These are phyloP conservation scores for Mycena metata DNA, from an alignment of 768 basidiomycete species.

Conservation along the genomic window DNA sequence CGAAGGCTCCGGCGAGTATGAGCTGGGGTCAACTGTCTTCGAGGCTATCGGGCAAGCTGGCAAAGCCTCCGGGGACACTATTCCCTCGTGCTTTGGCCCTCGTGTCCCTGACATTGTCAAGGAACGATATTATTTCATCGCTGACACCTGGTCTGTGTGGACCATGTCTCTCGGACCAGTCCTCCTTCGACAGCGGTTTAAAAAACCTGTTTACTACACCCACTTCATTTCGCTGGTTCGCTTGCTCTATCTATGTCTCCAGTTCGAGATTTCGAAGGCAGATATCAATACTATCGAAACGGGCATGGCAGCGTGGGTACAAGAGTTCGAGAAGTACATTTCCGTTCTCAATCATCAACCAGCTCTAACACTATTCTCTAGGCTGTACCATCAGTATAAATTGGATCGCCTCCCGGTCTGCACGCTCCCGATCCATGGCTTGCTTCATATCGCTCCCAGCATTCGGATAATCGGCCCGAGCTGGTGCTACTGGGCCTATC, in stretches of 20 bases:
- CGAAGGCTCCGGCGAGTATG: conserved; percentile 1
- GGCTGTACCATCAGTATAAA: conserved; percentile 47
- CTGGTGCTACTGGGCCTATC: conserved; percentile 44
- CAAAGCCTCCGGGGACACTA: conserved; percentile 32
- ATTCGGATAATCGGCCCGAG: conserved; percentile 39
- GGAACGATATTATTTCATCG: conserved; percentile 41
- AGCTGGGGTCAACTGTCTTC: neutral
- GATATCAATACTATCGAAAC: conserved; percentile 39
- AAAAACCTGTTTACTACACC: conserved; percentile 43
- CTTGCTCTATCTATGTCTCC: conserved; percentile 47
- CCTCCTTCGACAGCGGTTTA: conserved; percentile 44
- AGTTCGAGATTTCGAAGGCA: conserved; percentile 40
- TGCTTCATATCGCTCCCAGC: conserved; percentile 18
- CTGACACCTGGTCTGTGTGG: conserved; percentile 49
- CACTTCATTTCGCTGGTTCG: conserved; percentile 50
- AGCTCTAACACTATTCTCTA: neutral
- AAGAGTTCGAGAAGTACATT: conserved; percentile 44
- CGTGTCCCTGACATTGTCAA: conserved; percentile 41
- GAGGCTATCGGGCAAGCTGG: neutral
- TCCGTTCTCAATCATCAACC: no score
- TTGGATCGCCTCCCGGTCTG: conserved; percentile 44
- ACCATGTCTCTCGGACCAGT: conserved; percentile 44
- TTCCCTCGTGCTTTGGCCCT: conserved; percentile 46
- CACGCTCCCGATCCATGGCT: conserved; percentile 47
- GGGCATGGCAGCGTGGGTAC: conserved; percentile 46